phyloP scores from a whole-genome alignment of 2,329 filamentous ascomycete genomes.

The Claviceps sp. region DNA sequence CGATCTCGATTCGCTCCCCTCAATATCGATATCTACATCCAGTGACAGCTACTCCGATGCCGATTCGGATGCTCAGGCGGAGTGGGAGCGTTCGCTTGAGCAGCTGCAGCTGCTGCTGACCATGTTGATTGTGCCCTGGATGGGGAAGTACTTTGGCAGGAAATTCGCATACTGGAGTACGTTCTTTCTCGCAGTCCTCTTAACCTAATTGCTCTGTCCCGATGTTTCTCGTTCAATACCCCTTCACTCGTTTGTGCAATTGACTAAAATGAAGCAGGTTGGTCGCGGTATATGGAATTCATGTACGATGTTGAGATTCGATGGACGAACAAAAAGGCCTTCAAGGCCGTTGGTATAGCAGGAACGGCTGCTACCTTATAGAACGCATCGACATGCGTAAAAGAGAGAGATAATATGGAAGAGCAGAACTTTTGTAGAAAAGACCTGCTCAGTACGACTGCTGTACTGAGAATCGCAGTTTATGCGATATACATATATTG shows the following conservation, averaged over 20 bases:
- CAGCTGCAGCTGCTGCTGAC: slow-evolving; percentile 86
- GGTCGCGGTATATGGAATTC: slow-evolving; percentile 92
- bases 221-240: not conserved
- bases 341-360: slow-evolving; percentile 50
- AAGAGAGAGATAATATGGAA: not conserved
- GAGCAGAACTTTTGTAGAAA: not conserved
- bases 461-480: no score
- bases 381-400: no score
- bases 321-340: slow-evolving; percentile 48
- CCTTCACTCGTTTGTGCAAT: not conserved
- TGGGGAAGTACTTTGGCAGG: slow-evolving; percentile 88
- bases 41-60: slow-evolving; percentile 44
- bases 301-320: slow-evolving; percentile 66
- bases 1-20: slow-evolving; percentile 52
- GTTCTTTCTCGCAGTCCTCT: not conserved
- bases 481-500: no score
- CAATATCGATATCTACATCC: slow-evolving; percentile 27
- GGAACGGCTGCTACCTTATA: slow-evolving; percentile 45
- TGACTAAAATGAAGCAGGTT: slow-evolving; percentile 41
- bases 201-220: no score
- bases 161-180: slow-evolving; percentile 94
- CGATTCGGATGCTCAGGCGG: slow-evolving; percentile 75
- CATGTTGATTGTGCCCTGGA: slow-evolving; percentile 87
- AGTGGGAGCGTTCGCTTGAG: slow-evolving; percentile 90
- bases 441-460: no score